A percentile compares a stretch with the other conserved stretches of the same genome.
phyloP scores from a whole-genome alignment of 2,329 filamentous ascomycete species.

The Fusarium gaditjirri region DNA sequence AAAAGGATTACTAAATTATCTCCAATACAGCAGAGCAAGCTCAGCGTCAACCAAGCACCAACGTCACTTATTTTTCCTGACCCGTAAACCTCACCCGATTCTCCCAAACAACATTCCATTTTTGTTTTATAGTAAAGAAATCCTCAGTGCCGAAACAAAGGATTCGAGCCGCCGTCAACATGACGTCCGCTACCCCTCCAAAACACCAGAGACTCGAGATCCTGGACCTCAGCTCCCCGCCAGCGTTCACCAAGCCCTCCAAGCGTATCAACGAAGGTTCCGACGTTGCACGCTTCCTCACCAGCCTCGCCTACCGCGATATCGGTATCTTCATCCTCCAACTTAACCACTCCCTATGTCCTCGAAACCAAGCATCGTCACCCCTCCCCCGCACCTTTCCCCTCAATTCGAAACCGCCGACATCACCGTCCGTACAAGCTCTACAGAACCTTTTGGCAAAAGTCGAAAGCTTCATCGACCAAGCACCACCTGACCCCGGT shows the following conservation, averaged over 20 bases:
- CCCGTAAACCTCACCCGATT: background rate
- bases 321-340: slow-evolving; percentile 90
- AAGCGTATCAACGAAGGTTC: slow-evolving; percentile 88
- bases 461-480: slow-evolving; percentile 74
- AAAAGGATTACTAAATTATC: slow-evolving; percentile 20
- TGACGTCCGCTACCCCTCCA: slow-evolving; percentile 38
- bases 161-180: slow-evolving; percentile 11
- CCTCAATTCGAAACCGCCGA: slow-evolving; percentile 54
- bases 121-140: background rate
- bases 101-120: background rate
- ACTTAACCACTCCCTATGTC: slow-evolving; percentile 88
- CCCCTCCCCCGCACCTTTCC: slow-evolving; percentile 54
- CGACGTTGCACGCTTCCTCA: slow-evolving; percentile 84
- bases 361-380: slow-evolving; percentile 61
- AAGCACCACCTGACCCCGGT: slow-evolving; percentile 85
- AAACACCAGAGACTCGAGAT: slow-evolving; percentile 52
- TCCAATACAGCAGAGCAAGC: background rate
- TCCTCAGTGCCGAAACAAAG: too few relatives aligned
- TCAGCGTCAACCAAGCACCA: slow-evolving; percentile 9
- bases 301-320: slow-evolving; percentile 84
- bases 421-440: slow-evolving; percentile 65
- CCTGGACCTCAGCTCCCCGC: slow-evolving; percentile 59
- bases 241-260: slow-evolving; percentile 71
- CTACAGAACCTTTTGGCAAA: slow-evolving; percentile 74
- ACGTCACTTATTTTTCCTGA: background rate